Conservation (phyloP, 768 basidiomycete genomes). For the Suillus luteus region DNA sequence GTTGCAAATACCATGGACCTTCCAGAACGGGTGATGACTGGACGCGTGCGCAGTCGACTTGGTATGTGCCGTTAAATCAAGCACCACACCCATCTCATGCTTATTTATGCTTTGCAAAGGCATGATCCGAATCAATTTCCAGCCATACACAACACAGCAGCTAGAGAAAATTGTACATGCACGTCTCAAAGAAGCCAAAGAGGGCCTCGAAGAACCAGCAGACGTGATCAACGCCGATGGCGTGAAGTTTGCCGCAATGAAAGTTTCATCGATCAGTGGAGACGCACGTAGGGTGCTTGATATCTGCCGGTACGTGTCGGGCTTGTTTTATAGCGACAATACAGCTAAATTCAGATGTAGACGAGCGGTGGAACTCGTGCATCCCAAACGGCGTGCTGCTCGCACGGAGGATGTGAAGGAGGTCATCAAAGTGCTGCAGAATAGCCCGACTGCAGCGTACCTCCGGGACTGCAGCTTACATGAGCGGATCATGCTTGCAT, state of each 20-base stretch:
- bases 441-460: slow-evolving; percentile 86
- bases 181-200: slow-evolving; percentile 64
- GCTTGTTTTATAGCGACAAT: slow-evolving; percentile 1
- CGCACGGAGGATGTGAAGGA: slow-evolving; percentile 71
- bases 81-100: neutral
- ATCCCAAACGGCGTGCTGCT: slow-evolving; percentile 51
- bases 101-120: slow-evolving; percentile 44
- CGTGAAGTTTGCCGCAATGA: slow-evolving; percentile 82
- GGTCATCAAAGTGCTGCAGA: slow-evolving; percentile 85
- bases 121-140: slow-evolving; percentile 90
- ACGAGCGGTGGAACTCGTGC: slow-evolving; percentile 82
- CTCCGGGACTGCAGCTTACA: slow-evolving; percentile 83
- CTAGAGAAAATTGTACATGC: slow-evolving; percentile 87
- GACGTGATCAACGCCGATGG: slow-evolving; percentile 68
- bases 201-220: slow-evolving; percentile 49
- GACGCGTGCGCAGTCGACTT: slow-evolving; percentile 88
- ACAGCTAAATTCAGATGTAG: slow-evolving; percentile 36
- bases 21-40: slow-evolving; percentile 90
- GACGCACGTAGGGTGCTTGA: slow-evolving; percentile 94
- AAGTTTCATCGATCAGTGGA: slow-evolving; percentile 80
- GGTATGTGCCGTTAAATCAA: slow-evolving; percentile 48
- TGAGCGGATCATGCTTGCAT: slow-evolving; percentile 85
- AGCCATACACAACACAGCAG: slow-evolving; percentile 79
- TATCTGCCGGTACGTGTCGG: slow-evolving; percentile 72
- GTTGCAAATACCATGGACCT: slow-evolving; percentile 99